Evolutionary conservation across 2,329 filamentous ascomycete genomes (phyloP).

Genomic region (Fusarium palustre): DNA sequence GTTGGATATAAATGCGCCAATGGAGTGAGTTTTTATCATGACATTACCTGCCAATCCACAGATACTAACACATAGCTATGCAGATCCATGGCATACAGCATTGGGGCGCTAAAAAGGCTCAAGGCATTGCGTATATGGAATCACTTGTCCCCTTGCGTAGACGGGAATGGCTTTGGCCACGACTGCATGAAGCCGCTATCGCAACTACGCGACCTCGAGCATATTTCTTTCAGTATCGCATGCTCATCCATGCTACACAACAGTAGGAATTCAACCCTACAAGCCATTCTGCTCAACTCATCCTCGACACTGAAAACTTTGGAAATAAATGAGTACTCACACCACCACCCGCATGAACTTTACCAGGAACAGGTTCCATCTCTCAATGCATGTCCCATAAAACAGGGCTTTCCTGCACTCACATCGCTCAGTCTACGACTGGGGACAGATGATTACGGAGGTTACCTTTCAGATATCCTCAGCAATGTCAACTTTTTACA

Average conservation of each 20-base stretch:
- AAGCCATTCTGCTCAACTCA: conserved; percentile 10
- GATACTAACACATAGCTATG: fast-evolving
- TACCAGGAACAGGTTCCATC: neutral
- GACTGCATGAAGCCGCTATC: neutral
- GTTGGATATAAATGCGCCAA: neutral
- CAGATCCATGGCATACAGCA: conserved; percentile 1
- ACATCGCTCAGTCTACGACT: neutral
- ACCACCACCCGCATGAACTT: too few relatives aligned
- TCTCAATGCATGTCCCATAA: neutral
- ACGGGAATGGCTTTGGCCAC: too few relatives aligned
- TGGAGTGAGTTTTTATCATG: neutral
- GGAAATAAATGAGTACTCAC: too few relatives aligned
- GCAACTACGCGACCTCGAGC: neutral
- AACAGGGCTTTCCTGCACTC: neutral
- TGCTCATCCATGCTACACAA: too few relatives aligned
- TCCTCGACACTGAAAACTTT: neutral
- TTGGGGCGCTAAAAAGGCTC: neutral
- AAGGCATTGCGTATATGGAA: neutral
- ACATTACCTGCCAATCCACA: fast-evolving
- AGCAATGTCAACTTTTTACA: conserved; percentile 6
- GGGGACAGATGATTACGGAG: fast-evolving
- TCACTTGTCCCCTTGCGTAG: too few relatives aligned
- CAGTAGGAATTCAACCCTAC: too few relatives aligned
- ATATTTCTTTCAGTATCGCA: neutral
- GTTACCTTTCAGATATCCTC: fast-evolving